Evolutionary conservation across 805 yeast species (phyloP).

Genomic region (Cyberlindnera subsufficiens): DNA sequence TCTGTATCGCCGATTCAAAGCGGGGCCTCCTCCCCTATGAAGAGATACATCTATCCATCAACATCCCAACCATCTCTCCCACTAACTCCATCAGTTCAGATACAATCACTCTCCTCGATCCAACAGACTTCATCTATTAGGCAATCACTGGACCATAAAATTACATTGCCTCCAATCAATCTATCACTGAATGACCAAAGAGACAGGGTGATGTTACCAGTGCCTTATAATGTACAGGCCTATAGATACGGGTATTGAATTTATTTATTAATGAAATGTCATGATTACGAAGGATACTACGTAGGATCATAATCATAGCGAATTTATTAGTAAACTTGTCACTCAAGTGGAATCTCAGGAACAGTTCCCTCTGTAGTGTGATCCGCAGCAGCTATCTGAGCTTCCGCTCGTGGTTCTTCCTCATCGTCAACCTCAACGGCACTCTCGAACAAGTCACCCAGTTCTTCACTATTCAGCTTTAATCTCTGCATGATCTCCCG

Average conservation of each 20-base stretch:
- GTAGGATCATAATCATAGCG: not conserved
- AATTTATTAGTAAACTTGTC: not conserved
- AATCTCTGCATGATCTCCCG: constrained; percentile 27
- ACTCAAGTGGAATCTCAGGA: not conserved
- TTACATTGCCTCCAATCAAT: constrained; percentile 2
- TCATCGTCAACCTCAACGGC: not conserved
- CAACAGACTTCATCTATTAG: not conserved
- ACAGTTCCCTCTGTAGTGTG: not conserved
- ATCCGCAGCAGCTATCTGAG: not conserved
- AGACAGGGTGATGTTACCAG: not conserved
- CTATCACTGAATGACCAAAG: not conserved
- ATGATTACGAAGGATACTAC: not conserved
- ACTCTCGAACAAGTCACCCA: constrained; percentile 27
- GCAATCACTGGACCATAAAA: not conserved
- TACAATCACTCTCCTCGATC: too few relatives aligned
- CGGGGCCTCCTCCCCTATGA: not conserved
- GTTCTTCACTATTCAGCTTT: constrained; percentile 27
- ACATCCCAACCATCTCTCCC: not conserved
- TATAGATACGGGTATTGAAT: constrained; percentile 1
- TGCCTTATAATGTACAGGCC: not conserved
- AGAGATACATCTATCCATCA: not conserved
- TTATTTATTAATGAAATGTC: constrained; percentile 1
- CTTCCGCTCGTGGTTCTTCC: not conserved
- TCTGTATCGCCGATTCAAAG: constrained; percentile 1
- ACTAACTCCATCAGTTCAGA: not conserved